phyloP scores from a whole-genome alignment of 139 green algal species.

The Picochlorum sp. region DNA sequence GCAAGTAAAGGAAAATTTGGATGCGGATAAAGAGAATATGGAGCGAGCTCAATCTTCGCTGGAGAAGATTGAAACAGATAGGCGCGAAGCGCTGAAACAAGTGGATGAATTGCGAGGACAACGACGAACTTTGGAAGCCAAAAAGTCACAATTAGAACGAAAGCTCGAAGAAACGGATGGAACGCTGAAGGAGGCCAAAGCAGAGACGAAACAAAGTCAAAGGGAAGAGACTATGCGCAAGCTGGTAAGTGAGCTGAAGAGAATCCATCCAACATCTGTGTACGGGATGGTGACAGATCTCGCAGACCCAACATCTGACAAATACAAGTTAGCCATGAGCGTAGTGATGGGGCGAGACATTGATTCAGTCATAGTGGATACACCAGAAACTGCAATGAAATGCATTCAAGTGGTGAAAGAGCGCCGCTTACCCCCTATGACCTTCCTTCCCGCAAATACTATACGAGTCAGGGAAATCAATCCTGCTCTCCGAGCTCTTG shows the following conservation, averaged over 20 bases:
- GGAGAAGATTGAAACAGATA: conserved; percentile 20
- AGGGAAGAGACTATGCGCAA: conserved; percentile 47
- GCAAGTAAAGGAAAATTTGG: neutral
- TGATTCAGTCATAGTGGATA: conserved; percentile 84
- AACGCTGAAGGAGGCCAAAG: conserved; percentile 56
- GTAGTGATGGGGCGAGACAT: conserved; percentile 79
- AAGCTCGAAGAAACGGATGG: conserved; percentile 56
- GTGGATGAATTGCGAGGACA: conserved; percentile 18
- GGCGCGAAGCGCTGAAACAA: conserved; percentile 27
- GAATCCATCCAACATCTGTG: conserved; percentile 53
- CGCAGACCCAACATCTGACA: conserved; percentile 53
- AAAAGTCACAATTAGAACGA: conserved; percentile 32
- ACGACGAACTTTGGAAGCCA: conserved; percentile 17
- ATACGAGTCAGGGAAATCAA: conserved; percentile 46
- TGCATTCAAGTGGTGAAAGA: conserved; percentile 63
- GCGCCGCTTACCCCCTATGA: conserved; percentile 63
- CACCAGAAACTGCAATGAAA: conserved; percentile 52
- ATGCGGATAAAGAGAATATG: neutral
- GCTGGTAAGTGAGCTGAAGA: conserved; percentile 59
- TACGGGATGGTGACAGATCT: conserved; percentile 76
- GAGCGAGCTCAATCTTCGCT: neutral
- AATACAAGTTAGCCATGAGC: conserved; percentile 80
- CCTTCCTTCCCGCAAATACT: conserved; percentile 69
- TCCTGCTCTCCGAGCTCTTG: conserved; percentile 71
- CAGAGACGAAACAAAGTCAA: conserved; percentile 55